These are phyloP conservation scores for Stagonosporopsis rhizophila DNA, from an alignment of 2,329 filamentous ascomycete species.

Conservation along the genomic window DNA sequence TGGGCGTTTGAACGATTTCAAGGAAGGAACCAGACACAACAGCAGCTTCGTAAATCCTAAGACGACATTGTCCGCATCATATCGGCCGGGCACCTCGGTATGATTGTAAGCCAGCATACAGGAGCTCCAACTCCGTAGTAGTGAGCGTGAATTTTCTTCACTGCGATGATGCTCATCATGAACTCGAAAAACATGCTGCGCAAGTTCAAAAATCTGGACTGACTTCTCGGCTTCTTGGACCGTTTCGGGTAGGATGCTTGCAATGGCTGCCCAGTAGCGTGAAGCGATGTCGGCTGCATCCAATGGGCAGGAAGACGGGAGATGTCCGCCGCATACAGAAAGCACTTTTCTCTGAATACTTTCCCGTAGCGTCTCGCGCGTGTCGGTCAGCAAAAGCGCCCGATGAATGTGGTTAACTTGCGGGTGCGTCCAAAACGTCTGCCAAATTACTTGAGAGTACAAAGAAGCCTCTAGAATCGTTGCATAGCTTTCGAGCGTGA, in stretches of 20 bases:
- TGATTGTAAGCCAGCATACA: conserved; percentile 45
- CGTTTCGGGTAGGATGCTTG: conserved; percentile 38
- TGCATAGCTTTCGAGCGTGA: conserved; percentile 38
- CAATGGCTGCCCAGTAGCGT: conserved; percentile 46
- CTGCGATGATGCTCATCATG: conserved; percentile 45
- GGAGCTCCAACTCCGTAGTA: conserved; percentile 41
- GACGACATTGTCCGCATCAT: conserved; percentile 46
- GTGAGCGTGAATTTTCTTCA: conserved; percentile 39
- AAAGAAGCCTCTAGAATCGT: conserved; percentile 47
- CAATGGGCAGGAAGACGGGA: conserved; percentile 44
- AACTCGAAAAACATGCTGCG: conserved; percentile 45
- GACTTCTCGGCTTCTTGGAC: conserved; percentile 34
- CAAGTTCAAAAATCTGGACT: conserved; percentile 45
- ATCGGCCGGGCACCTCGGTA: conserved; percentile 45
- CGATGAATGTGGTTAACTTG: conserved; percentile 38
- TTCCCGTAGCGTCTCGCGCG: conserved; percentile 33
- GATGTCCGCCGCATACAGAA: conserved; percentile 45
- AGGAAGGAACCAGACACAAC: conserved; percentile 45
- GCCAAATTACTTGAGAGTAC: conserved; percentile 45
- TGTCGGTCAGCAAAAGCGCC: conserved; percentile 39
- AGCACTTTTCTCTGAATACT: conserved; percentile 39
- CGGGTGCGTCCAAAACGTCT: conserved; percentile 37
- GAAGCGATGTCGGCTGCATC: conserved; percentile 38
- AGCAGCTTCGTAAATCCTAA: conserved; percentile 52
- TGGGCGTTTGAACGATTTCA: conserved; percentile 51